A percentile compares a stretch with the other conserved stretches of the same genome.
Evolutionary conservation across 2,329 filamentous ascomycete species (phyloP).

Genomic region (Cladosporium sp.): DNA sequence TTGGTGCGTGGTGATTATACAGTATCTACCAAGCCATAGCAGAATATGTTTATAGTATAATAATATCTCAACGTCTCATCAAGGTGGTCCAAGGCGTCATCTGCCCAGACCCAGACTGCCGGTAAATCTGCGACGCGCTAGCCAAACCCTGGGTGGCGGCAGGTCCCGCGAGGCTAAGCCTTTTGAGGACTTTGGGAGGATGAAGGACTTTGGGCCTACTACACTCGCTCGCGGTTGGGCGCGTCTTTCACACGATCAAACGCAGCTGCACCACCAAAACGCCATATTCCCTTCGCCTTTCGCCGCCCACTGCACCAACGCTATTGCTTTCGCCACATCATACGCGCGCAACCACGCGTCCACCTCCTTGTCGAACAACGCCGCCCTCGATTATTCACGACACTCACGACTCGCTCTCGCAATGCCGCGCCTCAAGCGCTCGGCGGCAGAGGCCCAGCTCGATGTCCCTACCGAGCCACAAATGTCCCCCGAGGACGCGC

Average conservation of each 20-base stretch:
- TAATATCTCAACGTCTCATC: not conserved
- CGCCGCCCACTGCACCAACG: not conserved
- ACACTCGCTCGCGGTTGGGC: not conserved
- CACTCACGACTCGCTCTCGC: conserved; percentile 23
- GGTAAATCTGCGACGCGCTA: conserved; percentile 6
- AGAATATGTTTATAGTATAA: not conserved
- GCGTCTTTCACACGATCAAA: not conserved
- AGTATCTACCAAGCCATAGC: not conserved
- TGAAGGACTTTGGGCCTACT: not conserved
- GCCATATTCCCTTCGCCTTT: not conserved
- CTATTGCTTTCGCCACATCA: not conserved
- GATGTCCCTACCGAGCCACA: conserved; percentile 33
- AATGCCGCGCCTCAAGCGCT: conserved; percentile 60
- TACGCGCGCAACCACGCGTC: not conserved
- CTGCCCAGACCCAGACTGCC: not conserved
- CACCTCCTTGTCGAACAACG: not conserved
- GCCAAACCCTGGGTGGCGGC: not conserved
- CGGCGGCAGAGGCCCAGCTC: conserved; percentile 55
- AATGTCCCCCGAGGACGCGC: conserved; percentile 35
- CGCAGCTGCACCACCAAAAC: not conserved
- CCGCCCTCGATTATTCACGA: not conserved
- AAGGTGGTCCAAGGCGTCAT: not conserved
- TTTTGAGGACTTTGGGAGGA: not conserved
- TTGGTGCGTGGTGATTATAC: too few species aligned
- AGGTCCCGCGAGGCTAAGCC: not conserved